A percentile compares a stretch with the other conserved stretches of the same genome.
phyloP scores from a whole-genome alignment of 345 rosid genomes.

The Euphorbia peplus region DNA sequence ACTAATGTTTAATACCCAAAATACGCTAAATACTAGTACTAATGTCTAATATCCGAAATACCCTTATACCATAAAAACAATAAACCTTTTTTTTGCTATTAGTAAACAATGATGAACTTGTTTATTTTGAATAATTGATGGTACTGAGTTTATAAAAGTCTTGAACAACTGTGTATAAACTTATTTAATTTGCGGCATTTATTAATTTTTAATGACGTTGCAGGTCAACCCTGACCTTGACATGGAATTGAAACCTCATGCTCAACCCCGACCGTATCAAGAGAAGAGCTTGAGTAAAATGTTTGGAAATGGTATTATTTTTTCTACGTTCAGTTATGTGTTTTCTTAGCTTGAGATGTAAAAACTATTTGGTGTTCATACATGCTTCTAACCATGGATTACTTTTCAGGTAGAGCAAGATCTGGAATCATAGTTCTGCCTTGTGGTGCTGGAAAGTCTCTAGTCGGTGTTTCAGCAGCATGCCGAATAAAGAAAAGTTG shows the following conservation, averaged over 20 bases:
- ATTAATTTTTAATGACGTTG: constrained; percentile 15
- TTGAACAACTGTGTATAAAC: neutral
- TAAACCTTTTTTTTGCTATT: too few species aligned
- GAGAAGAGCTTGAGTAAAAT: constrained; percentile 97
- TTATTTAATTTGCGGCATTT: neutral
- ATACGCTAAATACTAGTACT: too few species aligned
- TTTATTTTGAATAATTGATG: neutral
- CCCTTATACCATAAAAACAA: too few species aligned
- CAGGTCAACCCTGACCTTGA: constrained; percentile 95
- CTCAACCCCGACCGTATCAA: constrained; percentile 96
- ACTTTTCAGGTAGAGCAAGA: constrained; percentile 77
- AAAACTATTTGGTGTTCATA: neutral
- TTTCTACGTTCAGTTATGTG: neutral
- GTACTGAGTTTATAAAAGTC: neutral
- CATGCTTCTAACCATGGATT: neutral
- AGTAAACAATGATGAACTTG: neutral
- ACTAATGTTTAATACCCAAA: too few species aligned
- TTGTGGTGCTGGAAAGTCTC: constrained; percentile 98
- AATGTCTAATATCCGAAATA: too few species aligned
- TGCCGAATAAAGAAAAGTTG: constrained; percentile 88
- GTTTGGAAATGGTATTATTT: constrained; percentile 85
- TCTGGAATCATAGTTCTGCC: constrained; percentile 97
- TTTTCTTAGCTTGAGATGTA: neutral
- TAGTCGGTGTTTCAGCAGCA: constrained; percentile 97
- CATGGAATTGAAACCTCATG: constrained; percentile 88